A percentile compares a stretch with the other conserved stretches of the same genome.
Evolutionary conservation across 1,284 basidiomycete species (phyloP).

Genomic region (Leccinum discolor): DNA sequence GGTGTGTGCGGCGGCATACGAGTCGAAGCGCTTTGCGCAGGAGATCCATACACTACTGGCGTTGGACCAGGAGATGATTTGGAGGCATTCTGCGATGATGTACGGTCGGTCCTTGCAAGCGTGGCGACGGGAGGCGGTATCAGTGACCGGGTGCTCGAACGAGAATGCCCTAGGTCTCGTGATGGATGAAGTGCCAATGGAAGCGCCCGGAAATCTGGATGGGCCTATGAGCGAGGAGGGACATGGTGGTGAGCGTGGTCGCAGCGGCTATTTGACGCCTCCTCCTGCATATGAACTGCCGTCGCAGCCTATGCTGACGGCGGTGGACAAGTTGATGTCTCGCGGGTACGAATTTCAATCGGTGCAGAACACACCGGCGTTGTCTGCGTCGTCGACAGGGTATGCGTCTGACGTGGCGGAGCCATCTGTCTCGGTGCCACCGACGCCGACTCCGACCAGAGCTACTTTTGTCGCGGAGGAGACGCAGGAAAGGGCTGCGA

Average conservation of each 20-base stretch:
- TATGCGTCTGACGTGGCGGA: not conserved
- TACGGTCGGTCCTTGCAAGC: conserved; percentile 4
- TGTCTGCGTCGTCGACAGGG: not conserved
- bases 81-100: conserved; percentile 15
- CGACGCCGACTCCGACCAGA: conserved; percentile 15
- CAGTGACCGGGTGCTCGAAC: not conserved
- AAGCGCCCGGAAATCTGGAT: not conserved
- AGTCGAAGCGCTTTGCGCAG: conserved; percentile 24
- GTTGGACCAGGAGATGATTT: conserved; percentile 22
- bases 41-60: conserved; percentile 20
- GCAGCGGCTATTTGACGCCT: not conserved
- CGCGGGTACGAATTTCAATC: not conserved
- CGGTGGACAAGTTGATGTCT: not conserved
- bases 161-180: conserved; percentile 11
- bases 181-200: conserved; percentile 26
- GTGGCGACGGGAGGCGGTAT: conserved; percentile 1
- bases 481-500: not conserved
- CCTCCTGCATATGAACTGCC: conserved; percentile 10
- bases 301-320: not conserved
- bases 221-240: not conserved
- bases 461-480: conserved; percentile 9
- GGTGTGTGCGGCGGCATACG: conserved; percentile 13
- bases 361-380: not conserved
- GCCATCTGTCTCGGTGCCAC: not conserved
- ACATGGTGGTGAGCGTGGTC: not conserved